Conservation (phyloP, 2,329 filamentous ascomycete species). For the Sporothrix brasiliensis region DNA sequence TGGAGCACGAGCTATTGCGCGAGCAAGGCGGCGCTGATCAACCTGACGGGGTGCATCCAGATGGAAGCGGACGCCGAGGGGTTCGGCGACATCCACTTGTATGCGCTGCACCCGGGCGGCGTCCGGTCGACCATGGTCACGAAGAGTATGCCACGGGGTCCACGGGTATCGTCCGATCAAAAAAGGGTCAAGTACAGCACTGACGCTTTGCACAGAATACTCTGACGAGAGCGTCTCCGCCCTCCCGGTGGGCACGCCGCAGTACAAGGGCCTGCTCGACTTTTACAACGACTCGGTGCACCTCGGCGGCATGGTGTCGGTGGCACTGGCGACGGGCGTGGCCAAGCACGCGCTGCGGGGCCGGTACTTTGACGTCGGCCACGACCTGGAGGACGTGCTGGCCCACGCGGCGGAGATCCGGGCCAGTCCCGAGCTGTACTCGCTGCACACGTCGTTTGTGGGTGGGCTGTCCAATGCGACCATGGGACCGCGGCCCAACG, state of each 20-base stretch:
- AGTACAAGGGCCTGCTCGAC: constrained; percentile 37
- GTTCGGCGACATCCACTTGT: constrained; percentile 40
- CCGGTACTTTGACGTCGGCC: constrained; percentile 41
- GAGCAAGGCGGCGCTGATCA: constrained; percentile 43
- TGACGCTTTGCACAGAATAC: constrained; percentile 35
- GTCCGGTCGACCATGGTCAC: constrained; percentile 42
- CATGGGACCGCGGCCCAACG: constrained; percentile 28
- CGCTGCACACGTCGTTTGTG: constrained; percentile 39
- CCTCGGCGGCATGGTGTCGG: constrained; percentile 43
- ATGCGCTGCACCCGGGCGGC: constrained; percentile 42
- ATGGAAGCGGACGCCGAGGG: constrained; percentile 41
- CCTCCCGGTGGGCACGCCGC: constrained; percentile 1
- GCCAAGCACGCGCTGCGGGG: constrained; percentile 40
- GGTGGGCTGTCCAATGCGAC: constrained; percentile 34
- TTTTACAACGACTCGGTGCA: constrained; percentile 42
- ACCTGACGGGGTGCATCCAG: constrained; percentile 41
- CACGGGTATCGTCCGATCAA: not conserved
- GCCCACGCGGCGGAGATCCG: constrained; percentile 37
- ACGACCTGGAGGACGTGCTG: constrained; percentile 42
- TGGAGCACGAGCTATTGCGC: constrained; percentile 43
- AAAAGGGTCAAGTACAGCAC: not conserved
- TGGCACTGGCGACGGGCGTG: constrained; percentile 41
- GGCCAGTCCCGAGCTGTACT: constrained; percentile 37
- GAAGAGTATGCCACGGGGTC: constrained; percentile 36
- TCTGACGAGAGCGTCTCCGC: constrained; percentile 29